Evolutionary conservation across 495 filamentous ascomycete species (phyloP).

Genomic region (Lindgomyces ingoldianus): DNA sequence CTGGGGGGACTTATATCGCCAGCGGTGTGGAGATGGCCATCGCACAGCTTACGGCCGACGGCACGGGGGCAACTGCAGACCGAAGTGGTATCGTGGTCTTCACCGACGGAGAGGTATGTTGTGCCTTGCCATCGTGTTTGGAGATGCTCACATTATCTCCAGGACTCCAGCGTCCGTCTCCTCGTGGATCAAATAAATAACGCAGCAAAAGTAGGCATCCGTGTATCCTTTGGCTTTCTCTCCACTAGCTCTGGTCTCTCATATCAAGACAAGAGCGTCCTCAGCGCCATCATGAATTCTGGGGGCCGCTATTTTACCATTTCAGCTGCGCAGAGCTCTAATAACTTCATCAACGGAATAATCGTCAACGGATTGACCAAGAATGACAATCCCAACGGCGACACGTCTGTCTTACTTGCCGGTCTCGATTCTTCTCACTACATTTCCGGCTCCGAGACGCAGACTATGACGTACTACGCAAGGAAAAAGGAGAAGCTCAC

Average conservation of each 20-base stretch:
- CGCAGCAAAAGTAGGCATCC: constrained; percentile 24
- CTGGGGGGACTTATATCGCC: constrained; percentile 35
- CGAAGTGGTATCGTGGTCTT: constrained; percentile 44
- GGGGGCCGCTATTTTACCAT: constrained; percentile 44
- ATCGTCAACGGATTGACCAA: constrained; percentile 39
- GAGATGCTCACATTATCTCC: neutral
- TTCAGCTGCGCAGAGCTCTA: constrained; percentile 32
- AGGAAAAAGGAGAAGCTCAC: constrained; percentile 37
- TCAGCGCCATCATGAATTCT: constrained; percentile 37
- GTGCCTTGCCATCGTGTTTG: neutral
- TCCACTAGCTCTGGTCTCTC: neutral
- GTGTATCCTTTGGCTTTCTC: constrained; percentile 44
- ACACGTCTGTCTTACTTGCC: constrained; percentile 35
- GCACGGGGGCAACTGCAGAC: constrained; percentile 27
- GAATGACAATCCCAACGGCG: constrained; percentile 41
- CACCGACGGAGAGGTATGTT: constrained; percentile 39
- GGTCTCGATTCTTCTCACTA: constrained; percentile 32
- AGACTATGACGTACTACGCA: constrained; percentile 37
- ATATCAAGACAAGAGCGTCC: constrained; percentile 26
- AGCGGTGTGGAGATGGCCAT: constrained; percentile 39
- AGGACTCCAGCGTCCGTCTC: constrained; percentile 9
- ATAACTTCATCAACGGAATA: constrained; percentile 39
- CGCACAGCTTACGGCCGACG: constrained; percentile 23
- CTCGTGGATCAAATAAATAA: constrained; percentile 44
- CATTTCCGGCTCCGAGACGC: constrained; percentile 33